Conservation (phyloP, 192 early-diverging fungal species). For the Coemansia sp. region DNA sequence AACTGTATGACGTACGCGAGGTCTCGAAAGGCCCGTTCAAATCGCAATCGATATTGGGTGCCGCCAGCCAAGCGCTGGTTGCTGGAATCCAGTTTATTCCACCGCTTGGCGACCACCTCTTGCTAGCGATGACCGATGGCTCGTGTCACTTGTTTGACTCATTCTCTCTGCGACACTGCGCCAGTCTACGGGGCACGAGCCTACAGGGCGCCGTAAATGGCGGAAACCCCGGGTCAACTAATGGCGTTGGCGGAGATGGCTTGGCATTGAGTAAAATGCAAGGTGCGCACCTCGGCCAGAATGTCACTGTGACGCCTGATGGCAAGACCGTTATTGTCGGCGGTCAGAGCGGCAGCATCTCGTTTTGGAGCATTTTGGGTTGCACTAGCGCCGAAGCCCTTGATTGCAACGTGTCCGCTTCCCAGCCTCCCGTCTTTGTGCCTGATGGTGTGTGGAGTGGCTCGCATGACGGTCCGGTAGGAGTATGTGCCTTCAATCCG, state of each 20-base stretch:
- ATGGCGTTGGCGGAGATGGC: background rate
- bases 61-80: conserved; percentile 6
- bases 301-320: conserved; percentile 32
- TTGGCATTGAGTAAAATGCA: conserved; percentile 10
- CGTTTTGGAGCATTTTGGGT: conserved; percentile 25
- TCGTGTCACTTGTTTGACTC: conserved; percentile 15
- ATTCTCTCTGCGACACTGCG: conserved; percentile 7
- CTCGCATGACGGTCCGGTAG: conserved; percentile 28
- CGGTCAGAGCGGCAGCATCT: conserved; percentile 25
- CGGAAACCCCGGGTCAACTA: background rate
- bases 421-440: background rate
- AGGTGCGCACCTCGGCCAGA: conserved; percentile 23
- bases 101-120: conserved; percentile 30
- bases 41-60: background rate
- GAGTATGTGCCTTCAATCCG: conserved; percentile 44
- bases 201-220: background rate
- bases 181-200: background rate
- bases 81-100: conserved; percentile 25
- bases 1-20: conserved; percentile 72
- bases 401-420: background rate
- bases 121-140: conserved; percentile 27
- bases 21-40: conserved; percentile 53
- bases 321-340: conserved; percentile 29
- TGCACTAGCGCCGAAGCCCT: background rate
- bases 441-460: conserved; percentile 30